These are phyloP conservation scores for Monilinia fructicola DNA, from an alignment of 2,329 filamentous ascomycete genomes.

Conservation along the genomic window DNA sequence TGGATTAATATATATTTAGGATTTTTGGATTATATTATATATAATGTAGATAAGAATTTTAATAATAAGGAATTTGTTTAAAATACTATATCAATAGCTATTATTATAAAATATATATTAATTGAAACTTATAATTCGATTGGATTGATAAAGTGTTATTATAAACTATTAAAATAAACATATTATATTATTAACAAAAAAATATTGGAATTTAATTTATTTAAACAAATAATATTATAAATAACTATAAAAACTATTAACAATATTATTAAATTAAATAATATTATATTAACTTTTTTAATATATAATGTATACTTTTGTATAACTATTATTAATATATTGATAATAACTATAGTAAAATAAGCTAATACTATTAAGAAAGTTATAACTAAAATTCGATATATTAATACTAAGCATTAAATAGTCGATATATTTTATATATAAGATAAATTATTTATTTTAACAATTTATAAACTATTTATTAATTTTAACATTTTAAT, in stretches of 20 bases:
- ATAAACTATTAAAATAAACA: no score
- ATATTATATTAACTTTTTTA: background rate
- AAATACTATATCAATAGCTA: background rate
- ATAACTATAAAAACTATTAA: no score
- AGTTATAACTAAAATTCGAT: background rate
- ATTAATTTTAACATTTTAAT: background rate
- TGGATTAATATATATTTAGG: background rate
- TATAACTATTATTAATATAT: background rate
- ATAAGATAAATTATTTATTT: background rate
- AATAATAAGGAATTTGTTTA: background rate
- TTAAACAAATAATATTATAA: no score
- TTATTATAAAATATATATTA: background rate
- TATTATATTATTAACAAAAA: no score
- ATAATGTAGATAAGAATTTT: background rate
- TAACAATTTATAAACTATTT: background rate
- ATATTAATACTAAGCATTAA: background rate
- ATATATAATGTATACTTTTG: background rate
- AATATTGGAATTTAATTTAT: background rate
- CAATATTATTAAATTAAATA: background rate
- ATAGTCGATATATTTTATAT: background rate
- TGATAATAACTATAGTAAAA: background rate
- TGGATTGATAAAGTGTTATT: no score
- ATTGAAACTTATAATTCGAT: background rate
- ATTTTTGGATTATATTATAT: background rate
- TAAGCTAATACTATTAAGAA: background rate